phyloP scores from a whole-genome alignment of 345 rosid genomes.

The Excoecaria cochinchinensis region DNA sequence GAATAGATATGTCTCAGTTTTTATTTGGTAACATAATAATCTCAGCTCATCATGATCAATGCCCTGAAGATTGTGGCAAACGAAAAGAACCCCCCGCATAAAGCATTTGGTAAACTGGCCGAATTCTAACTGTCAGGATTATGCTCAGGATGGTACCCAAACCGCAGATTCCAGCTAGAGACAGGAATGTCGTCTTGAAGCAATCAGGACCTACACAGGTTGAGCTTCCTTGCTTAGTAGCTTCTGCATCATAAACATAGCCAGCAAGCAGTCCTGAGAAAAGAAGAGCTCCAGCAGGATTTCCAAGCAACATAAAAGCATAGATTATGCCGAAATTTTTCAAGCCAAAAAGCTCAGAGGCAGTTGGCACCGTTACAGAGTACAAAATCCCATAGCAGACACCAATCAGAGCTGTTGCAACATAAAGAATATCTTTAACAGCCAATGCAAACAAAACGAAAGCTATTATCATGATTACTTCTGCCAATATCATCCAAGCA shows the following conservation, averaged over 20 bases:
- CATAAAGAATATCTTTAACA: constrained; percentile 51
- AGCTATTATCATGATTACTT: constrained; percentile 50
- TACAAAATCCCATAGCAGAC: constrained; percentile 71
- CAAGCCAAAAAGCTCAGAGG: constrained; percentile 90
- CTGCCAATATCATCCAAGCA: constrained; percentile 65
- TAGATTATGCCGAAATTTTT: constrained; percentile 82
- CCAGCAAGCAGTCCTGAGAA: constrained; percentile 88
- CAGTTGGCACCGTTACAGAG: constrained; percentile 67
- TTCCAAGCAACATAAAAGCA: constrained; percentile 74
- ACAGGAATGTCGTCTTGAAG: constrained; percentile 71
- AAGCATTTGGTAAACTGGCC: constrained; percentile 90
- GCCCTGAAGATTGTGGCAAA: constrained; percentile 43
- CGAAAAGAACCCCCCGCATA: constrained; percentile 80
- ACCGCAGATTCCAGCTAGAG: constrained; percentile 72
- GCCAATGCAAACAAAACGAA: constrained; percentile 64
- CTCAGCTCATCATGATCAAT: constrained; percentile 21
- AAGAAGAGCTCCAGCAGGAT: constrained; percentile 84
- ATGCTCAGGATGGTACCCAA: constrained; percentile 62
- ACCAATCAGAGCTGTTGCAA: constrained; percentile 68
- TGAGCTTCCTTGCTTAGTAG: constrained; percentile 72
- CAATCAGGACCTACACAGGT: constrained; percentile 82
- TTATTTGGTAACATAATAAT: neutral
- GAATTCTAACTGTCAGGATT: constrained; percentile 64
- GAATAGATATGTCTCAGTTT: neutral
- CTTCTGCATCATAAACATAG: constrained; percentile 74